Evolutionary conservation across 768 basidiomycete genomes (phyloP), one percentile per base, ranked within the genome.

Genomic region (Guyanaporus albipodus): DNA sequence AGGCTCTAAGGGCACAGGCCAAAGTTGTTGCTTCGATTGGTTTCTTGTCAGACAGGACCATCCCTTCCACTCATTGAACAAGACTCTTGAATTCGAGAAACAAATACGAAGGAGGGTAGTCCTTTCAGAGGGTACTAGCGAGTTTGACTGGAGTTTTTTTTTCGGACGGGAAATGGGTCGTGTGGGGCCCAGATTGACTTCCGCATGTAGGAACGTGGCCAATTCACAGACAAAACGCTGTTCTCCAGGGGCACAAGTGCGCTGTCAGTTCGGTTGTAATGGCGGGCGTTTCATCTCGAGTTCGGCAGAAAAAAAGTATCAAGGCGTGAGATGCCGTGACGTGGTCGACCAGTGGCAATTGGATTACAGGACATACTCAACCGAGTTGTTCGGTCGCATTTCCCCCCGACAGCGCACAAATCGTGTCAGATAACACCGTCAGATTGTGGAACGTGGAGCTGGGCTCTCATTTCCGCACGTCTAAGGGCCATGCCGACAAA

Each of bases 221-320:
- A 28, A 14, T 19, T 40, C 27, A 27, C 27, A 28, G 39, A 21
- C 26, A n/a, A 8, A 28, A 8, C 4, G 9, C 8, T 7, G 6
- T n/a, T 18, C 11, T 23, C 17, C 17, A 17, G n/a, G 38, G 11
- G 14, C 34, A 37, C 27, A 29, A 14, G 12, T 21, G 29, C 6
- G 23, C 21, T 7, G 51, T 44, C 34, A 44, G 18, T 8, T 18
- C 43, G 12, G 7, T 46, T 17, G 29, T 19, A 42, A 53, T 24
- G 34, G 52, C 18, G 26, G 23, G 21, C n/a, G n/a, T n/a, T 14
- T 57, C 22, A 44, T 49, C 27, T 51, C 47, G 8, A 42, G 31
- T 33, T 50, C 46, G 14, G 36, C 36, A 4, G 36, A n/a, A 37
- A 12, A 37, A 37, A n/a, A 37, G 21, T 5, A 37, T 37, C 36